Base-by-base conservation (phyloP, 768 basidiomycete genomes). In the Mycena amicta region DNA sequence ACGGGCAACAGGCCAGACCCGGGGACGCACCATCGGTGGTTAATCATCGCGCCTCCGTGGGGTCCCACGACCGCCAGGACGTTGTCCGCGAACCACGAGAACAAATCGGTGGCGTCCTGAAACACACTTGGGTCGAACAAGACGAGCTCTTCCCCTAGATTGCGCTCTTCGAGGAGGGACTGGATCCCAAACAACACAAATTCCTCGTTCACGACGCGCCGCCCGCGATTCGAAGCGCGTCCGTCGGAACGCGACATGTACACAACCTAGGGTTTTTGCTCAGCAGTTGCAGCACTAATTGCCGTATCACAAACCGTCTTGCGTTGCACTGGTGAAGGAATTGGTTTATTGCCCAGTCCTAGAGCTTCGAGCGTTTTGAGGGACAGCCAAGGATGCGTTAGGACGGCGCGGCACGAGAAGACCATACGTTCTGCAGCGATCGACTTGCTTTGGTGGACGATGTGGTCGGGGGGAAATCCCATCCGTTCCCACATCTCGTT, bases 211-310 rank as follows among this genome's bases (percentile, higher is more conserved):
- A 60, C 18, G 4, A 63, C 55, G 2, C 50, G 40, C 15, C 62
- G 51, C 6, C 62, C 62, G n/a, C n/a, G n/a, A 27, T 63, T 63
- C 6, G 27, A 18, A 1, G 55, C 4, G n/a, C 52, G 52, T 33
- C 62, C 62, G 28, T 56, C 55, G n/a, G 62, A 63, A 2, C 62
- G 58, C 4, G 62, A 53, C 62, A 63, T 59, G 31, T 63, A 63
- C 2, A 63, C 55, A 4, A 63, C 51, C 61, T 63, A 41, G 22
- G n/a, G n/a, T n/a, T n/a, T n/a, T n/a, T n/a, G n/a, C n/a, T n/a
- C n/a, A n/a, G n/a, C n/a, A n/a, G n/a, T n/a, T n/a, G n/a, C n/a
- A n/a, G n/a, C n/a, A n/a, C n/a, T n/a, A n/a, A n/a, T n/a, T n/a
- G n/a, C n/a, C n/a, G n/a, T n/a, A n/a, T n/a, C n/a, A n/a, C n/a